phyloP scores from a whole-genome alignment of 1,284 basidiomycete species.

The Pholiota adiposa region DNA sequence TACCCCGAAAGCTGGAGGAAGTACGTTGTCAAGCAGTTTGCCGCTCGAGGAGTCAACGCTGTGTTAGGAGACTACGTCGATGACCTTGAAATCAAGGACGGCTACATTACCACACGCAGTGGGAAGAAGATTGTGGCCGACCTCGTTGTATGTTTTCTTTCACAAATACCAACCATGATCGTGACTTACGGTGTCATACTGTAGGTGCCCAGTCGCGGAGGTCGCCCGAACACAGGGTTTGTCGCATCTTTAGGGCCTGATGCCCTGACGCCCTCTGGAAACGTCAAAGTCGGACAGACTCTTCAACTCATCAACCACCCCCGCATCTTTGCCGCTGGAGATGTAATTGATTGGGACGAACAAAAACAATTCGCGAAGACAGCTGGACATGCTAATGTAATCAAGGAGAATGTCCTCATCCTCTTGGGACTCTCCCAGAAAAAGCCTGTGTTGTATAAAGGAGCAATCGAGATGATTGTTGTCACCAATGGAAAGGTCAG shows the following conservation, averaged over 20 bases:
- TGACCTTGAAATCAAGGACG: constrained; percentile 33
- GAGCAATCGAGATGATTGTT: constrained; percentile 51
- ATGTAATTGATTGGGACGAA: constrained; percentile 61
- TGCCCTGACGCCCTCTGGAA: constrained; percentile 44
- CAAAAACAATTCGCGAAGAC: constrained; percentile 61
- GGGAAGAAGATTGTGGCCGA: constrained; percentile 60
- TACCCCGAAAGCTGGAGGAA: constrained; percentile 64
- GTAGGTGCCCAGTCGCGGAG: constrained; percentile 52
- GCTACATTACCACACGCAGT: constrained; percentile 52
- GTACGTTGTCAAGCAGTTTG: constrained; percentile 45
- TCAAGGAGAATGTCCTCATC: constrained; percentile 48
- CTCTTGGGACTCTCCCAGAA: constrained; percentile 34
- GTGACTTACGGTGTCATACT: constrained; percentile 1
- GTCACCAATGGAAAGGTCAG: constrained; percentile 51
- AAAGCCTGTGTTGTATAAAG: constrained; percentile 46
- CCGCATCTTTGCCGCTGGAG: constrained; percentile 62
- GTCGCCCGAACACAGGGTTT: constrained; percentile 55
- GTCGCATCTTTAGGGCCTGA: constrained; percentile 45
- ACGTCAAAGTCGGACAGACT: constrained; percentile 53
- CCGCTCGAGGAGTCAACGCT: constrained; percentile 51
- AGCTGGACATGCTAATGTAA: constrained; percentile 44
- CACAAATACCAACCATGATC: background rate
- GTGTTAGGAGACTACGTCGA: constrained; percentile 61
- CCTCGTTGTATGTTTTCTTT: constrained; percentile 50
- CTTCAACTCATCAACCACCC: constrained; percentile 52